Conservation (phyloP, 306 rosid genomes). For the Aeschynomene evenia region DNA sequence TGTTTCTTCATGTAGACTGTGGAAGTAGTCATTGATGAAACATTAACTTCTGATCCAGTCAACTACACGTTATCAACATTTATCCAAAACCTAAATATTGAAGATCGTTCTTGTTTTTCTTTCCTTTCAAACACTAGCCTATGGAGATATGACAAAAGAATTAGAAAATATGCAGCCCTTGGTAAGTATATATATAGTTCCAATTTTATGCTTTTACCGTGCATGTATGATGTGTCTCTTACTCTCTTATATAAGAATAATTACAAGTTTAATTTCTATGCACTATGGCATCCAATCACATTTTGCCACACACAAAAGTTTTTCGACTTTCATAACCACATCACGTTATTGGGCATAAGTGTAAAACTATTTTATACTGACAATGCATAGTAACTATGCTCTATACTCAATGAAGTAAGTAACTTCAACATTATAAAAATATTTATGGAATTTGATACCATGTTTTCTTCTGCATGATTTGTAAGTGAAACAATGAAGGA, state of each 20-base stretch:
- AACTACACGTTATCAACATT: constrained; percentile 62
- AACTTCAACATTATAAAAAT: neutral
- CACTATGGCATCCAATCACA: too few relatives aligned
- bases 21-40: constrained; percentile 87
- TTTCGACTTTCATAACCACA: too few relatives aligned
- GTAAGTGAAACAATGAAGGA: neutral
- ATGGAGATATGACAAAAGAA: constrained; percentile 83
- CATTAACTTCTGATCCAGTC: constrained; percentile 52
- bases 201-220: neutral
- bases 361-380: too few relatives aligned
- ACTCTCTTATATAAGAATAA: neutral
- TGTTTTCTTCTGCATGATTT: neutral
- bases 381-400: too few relatives aligned
- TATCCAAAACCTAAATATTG: constrained; percentile 60
- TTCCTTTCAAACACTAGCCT: constrained; percentile 77
- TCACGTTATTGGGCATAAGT: too few relatives aligned
- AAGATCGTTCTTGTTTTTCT: constrained; percentile 86
- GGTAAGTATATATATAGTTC: constrained; percentile 46
- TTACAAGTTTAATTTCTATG: neutral
- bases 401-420: too few relatives aligned
- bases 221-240: neutral
- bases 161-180: constrained; percentile 47
- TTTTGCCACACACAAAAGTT: too few relatives aligned
- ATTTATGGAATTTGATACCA: neutral
- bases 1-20: constrained; percentile 60